Conservation (phyloP, 495 filamentous ascomycete genomes). For the Talaromyces liani region DNA sequence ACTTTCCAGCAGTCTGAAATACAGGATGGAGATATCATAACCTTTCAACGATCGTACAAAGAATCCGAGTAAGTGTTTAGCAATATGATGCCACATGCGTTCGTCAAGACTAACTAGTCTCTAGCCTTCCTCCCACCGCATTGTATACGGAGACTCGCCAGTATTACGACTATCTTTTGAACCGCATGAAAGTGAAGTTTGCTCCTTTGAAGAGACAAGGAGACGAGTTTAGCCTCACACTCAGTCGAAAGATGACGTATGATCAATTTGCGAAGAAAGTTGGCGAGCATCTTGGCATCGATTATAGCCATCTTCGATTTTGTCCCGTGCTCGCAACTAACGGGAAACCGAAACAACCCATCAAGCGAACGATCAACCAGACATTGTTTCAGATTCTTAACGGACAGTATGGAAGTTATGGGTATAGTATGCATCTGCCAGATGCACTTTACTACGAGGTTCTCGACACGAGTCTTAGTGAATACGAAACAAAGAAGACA, state of each 20-base stretch:
- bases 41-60: conserved; percentile 66
- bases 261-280: conserved; percentile 84
- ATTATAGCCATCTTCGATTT: conserved; percentile 83
- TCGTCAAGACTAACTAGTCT: conserved; percentile 3
- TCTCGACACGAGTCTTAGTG: conserved; percentile 85
- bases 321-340: conserved; percentile 69
- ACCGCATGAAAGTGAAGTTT: conserved; percentile 62
- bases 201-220: conserved; percentile 33
- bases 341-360: conserved; percentile 62
- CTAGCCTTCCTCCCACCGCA: conserved; percentile 29
- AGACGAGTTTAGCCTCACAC: conserved; percentile 60
- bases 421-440: conserved; percentile 56
- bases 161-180: conserved; percentile 88
- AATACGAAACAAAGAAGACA: conserved; percentile 82
- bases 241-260: conserved; percentile 85
- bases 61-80: conserved; percentile 48
- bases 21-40: conserved; percentile 95
- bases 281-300: conserved; percentile 67
- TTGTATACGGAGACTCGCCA: conserved; percentile 60
- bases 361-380: conserved; percentile 62
- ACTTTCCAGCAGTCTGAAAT: conserved; percentile 86
- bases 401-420: conserved; percentile 54
- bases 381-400: conserved; percentile 66
- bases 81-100: conserved; percentile 3
- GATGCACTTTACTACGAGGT: conserved; percentile 87